Conservation (phyloP, 2,329 filamentous ascomycete species). For the Talaromyces albobiverticillius region DNA sequence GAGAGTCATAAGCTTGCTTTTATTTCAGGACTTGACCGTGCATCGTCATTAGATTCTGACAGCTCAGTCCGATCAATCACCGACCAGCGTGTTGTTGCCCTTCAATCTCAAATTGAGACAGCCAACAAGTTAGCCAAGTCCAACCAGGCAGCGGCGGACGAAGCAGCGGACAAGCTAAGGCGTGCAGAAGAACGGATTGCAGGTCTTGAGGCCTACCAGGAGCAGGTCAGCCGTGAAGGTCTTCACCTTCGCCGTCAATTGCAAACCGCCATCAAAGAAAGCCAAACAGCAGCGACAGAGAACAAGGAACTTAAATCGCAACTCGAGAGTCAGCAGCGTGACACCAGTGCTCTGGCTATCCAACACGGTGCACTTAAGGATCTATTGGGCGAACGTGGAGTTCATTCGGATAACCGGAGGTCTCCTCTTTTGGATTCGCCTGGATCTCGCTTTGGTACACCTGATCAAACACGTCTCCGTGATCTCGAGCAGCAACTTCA, state of each 20-base stretch:
- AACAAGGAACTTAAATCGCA: constrained; percentile 81
- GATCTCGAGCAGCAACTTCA: constrained; percentile 89
- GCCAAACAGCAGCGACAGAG: constrained; percentile 73
- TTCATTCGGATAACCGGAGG: constrained; percentile 69
- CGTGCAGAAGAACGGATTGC: constrained; percentile 95
- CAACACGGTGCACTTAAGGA: constrained; percentile 94
- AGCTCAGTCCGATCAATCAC: constrained; percentile 33
- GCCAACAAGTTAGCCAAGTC: constrained; percentile 79
- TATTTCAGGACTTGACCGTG: constrained; percentile 75
- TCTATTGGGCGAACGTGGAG: constrained; percentile 82
- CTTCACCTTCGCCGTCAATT: constrained; percentile 86
- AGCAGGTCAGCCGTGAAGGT: constrained; percentile 91
- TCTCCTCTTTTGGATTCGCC: constrained; percentile 71
- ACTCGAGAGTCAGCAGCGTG: constrained; percentile 80
- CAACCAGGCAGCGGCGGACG: constrained; percentile 84
- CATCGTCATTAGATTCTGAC: constrained; percentile 47
- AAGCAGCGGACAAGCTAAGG: constrained; percentile 81
- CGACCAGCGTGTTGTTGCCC: constrained; percentile 61
- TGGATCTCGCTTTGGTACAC: constrained; percentile 70
- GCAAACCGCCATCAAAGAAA: constrained; percentile 77
- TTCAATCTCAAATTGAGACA: constrained; percentile 75
- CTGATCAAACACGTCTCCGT: constrained; percentile 73
- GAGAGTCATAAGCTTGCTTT: constrained; percentile 80
- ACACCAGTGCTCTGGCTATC: constrained; percentile 88
- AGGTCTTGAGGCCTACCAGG: constrained; percentile 93